Base-by-base conservation (phyloP, 768 basidiomycete species). In the Suillus alpinus region DNA sequence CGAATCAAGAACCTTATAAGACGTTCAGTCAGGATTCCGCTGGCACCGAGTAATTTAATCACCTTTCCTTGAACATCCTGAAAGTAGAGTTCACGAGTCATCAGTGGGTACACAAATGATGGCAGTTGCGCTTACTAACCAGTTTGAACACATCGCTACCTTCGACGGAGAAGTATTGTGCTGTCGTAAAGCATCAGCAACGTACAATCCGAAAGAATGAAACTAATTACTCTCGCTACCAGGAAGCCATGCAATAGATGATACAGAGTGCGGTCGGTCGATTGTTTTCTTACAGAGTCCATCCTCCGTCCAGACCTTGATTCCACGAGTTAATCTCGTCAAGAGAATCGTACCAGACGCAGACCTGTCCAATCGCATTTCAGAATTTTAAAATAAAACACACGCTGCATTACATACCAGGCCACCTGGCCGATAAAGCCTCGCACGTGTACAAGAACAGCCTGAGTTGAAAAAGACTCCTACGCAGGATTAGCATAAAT, bases 261-360 rank as follows among this genome's bases (percentile, higher is more conserved):
- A 80, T 1, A 84, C 78, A 29, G 71, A 69, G 58, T 74, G 73
- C 55, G 72, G 73, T 9, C 83, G 76, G 56, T 81, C 80, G 60
- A 84, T 84, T 18, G 80, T 83, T 65, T 73, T 77, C 61, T 68
- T 76, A 66, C 82, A 81, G 49, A 83, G 80, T 47, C 83, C 83
- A 20, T 81, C 77, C 82, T 84, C 82, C 69, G 75, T 79, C 83
- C 83, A 84, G 57, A 84, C 72, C 67, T 85, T 84, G 60, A 84
- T 73, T 47, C 76, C 77, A 37, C 80, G 80, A 58, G 71, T 76
- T 58, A 81, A 75, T 65, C 82, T 81, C 34, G 83, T 81, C 49
- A 84, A 72, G 49, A 84, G 70, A 23, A 73, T 61, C 57, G 63
- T 71, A 26, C 83, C 80, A 44, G 72, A 78, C 5, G 83, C 84